phyloP scores from a whole-genome alignment of 2,329 filamentous ascomycete species.

The Shiraia sp. region DNA sequence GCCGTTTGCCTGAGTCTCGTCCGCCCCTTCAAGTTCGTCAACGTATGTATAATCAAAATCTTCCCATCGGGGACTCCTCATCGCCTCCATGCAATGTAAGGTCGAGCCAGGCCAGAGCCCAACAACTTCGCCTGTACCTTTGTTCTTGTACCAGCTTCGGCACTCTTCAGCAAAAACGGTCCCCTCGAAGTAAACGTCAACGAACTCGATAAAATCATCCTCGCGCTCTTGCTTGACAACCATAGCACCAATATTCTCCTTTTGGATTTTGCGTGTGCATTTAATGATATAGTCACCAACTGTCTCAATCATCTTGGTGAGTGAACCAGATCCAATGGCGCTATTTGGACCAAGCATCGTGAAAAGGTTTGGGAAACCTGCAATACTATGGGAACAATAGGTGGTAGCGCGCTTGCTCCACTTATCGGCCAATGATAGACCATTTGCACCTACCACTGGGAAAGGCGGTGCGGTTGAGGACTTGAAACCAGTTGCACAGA shows the following conservation, averaged over 20 bases:
- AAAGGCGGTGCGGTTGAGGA: constrained; percentile 45
- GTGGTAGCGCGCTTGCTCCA: constrained; percentile 39
- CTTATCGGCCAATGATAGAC: constrained; percentile 35
- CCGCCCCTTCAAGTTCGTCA: constrained; percentile 16
- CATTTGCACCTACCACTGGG: constrained; percentile 37
- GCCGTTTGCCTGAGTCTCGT: constrained; percentile 1
- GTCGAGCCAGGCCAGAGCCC: constrained; percentile 42
- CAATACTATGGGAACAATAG: constrained; percentile 36
- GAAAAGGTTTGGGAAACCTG: constrained; percentile 47
- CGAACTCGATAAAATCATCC: constrained; percentile 34
- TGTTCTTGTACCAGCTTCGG: constrained; percentile 42
- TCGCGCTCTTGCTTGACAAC: constrained; percentile 28
- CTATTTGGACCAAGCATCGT: constrained; percentile 49
- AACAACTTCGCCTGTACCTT: constrained; percentile 27
- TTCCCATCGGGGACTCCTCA: constrained; percentile 42
- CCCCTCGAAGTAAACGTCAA: constrained; percentile 37
- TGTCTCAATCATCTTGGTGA: constrained; percentile 49
- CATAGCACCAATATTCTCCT: constrained; percentile 48
- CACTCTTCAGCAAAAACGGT: constrained; percentile 42
- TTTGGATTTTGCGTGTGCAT: constrained; percentile 48
- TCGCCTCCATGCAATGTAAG: constrained; percentile 36
- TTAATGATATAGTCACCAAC: constrained; percentile 46
- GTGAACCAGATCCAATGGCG: constrained; percentile 45
- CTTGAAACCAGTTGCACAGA: constrained; percentile 53
- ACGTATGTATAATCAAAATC: constrained; percentile 39